Conservation (phyloP, 1,139 yeast genomes). For the Yamadazyma sp. region DNA sequence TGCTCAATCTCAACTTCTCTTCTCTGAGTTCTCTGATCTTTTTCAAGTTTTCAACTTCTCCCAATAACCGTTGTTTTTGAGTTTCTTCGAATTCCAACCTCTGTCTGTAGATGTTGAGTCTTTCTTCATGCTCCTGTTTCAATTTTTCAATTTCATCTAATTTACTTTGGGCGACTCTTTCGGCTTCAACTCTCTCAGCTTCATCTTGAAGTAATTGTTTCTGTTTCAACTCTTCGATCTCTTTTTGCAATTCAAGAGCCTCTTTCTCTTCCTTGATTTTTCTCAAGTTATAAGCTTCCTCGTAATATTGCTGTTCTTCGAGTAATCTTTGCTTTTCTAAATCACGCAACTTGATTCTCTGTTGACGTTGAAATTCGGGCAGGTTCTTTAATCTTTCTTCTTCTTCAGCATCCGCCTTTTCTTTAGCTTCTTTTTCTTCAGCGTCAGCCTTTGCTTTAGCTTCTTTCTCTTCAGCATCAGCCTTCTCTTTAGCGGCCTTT, state of each 20-base stretch:
- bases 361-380: conserved; percentile 29
- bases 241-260: conserved; percentile 25
- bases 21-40: conserved; percentile 39
- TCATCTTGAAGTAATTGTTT: conserved; percentile 25
- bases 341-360: conserved; percentile 28
- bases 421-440: conserved; percentile 20
- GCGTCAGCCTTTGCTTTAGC: conserved; percentile 23
- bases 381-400: conserved; percentile 21
- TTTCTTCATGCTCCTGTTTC: conserved; percentile 35
- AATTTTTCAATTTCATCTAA: conserved; percentile 34
- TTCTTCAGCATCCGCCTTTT: conserved; percentile 18
- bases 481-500: conserved; percentile 18
- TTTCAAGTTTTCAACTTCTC: conserved; percentile 41
- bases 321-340: conserved; percentile 26
- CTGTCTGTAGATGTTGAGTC: conserved; percentile 28
- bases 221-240: conserved; percentile 31
- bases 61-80: conserved; percentile 35
- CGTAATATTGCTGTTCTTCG: conserved; percentile 29
- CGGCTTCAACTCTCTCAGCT: conserved; percentile 32
- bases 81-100: conserved; percentile 37
- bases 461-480: conserved; percentile 17
- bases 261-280: conserved; percentile 26
- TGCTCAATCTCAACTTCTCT: conserved; percentile 36
- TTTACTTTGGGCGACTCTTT: conserved; percentile 32
- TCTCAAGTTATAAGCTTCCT: conserved; percentile 27